These are phyloP conservation scores for Gamarada debralockiae DNA, from an alignment of 495 filamentous ascomycete genomes.

Conservation along the genomic window DNA sequence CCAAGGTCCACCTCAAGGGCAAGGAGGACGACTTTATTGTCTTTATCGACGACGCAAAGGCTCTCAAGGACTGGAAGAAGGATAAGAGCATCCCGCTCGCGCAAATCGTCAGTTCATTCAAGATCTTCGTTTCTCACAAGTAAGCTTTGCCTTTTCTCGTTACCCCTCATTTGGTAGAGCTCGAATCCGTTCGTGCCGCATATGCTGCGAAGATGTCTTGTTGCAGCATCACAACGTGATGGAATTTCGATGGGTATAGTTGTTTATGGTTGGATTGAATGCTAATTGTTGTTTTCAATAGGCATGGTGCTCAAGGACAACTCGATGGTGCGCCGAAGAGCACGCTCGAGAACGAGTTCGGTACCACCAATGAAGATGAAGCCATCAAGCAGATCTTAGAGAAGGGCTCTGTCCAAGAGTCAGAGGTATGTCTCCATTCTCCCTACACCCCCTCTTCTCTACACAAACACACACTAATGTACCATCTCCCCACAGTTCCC, in stretches of 20 bases:
- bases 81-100: constrained; percentile 76
- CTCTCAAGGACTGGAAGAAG: constrained; percentile 74
- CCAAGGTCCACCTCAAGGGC: constrained; percentile 92
- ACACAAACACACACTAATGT: not conserved
- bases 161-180: constrained; percentile 15
- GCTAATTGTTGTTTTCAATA: constrained; percentile 33
- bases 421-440: constrained; percentile 48
- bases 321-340: constrained; percentile 71
- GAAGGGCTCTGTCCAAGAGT: constrained; percentile 64
- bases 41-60: constrained; percentile 72
- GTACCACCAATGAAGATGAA: constrained; percentile 70
- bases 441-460: not conserved
- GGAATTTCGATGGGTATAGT: not conserved
- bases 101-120: constrained; percentile 83
- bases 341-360: constrained; percentile 81
- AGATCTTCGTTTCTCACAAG: constrained; percentile 90
- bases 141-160: constrained; percentile 44
- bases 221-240: not conserved
- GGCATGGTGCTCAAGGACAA: constrained; percentile 82
- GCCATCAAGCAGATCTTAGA: constrained; percentile 76
- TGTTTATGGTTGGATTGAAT: not conserved
- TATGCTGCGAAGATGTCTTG: not conserved
- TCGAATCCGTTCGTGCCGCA: too few species aligned
- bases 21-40: constrained; percentile 83
- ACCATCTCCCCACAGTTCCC: constrained; percentile 1